A percentile compares a stretch with the other conserved stretches of the same genome.
Conservation (phyloP, 2,329 filamentous ascomycete genomes). For the Aspergillus candidus region DNA sequence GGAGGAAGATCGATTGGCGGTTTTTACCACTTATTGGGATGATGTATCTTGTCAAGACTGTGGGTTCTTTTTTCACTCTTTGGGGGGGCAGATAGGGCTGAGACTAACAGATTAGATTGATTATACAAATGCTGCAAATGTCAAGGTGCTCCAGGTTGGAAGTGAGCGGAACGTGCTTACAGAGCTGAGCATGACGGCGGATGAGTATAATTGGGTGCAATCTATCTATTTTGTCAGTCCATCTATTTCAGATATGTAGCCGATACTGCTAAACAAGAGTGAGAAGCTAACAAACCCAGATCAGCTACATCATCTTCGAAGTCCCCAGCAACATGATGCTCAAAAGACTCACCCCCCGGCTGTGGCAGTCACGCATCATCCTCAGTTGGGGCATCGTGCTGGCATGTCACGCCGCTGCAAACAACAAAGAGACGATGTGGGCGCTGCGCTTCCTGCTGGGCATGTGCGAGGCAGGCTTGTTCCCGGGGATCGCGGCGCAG, state of each 20-base stretch:
- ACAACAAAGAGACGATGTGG: constrained; percentile 8
- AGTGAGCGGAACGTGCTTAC: constrained; percentile 7
- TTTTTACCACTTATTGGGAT: constrained; percentile 8
- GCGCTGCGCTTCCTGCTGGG: constrained; percentile 9
- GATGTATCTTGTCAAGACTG: constrained; percentile 11
- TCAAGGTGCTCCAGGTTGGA: constrained; percentile 10
- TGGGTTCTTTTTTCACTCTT: neutral
- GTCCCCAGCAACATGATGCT: constrained; percentile 9
- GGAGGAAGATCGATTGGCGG: constrained; percentile 8
- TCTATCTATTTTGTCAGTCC: constrained; percentile 10
- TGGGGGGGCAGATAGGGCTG: neutral
- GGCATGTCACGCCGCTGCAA: constrained; percentile 9
- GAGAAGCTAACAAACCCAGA: neutral
- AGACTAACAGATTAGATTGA: constrained; percentile 4
- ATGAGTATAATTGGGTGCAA: constrained; percentile 12
- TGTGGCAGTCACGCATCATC: constrained; percentile 11
- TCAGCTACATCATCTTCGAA: constrained; percentile 13
- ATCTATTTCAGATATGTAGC: neutral
- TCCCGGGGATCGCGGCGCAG: constrained; percentile 10
- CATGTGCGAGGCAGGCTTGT: constrained; percentile 11
- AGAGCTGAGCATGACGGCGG: constrained; percentile 5
- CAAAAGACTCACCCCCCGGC: constrained; percentile 8
- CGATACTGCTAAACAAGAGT: too few species aligned
- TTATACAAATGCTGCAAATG: constrained; percentile 9
- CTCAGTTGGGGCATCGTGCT: constrained; percentile 10